Percentiles rank a stretch among this genome's conserved stretches.
These are phyloP conservation scores for Coniochaeta prunicola DNA, from an alignment of 2,329 filamentous ascomycete genomes.

Conservation along the genomic window DNA sequence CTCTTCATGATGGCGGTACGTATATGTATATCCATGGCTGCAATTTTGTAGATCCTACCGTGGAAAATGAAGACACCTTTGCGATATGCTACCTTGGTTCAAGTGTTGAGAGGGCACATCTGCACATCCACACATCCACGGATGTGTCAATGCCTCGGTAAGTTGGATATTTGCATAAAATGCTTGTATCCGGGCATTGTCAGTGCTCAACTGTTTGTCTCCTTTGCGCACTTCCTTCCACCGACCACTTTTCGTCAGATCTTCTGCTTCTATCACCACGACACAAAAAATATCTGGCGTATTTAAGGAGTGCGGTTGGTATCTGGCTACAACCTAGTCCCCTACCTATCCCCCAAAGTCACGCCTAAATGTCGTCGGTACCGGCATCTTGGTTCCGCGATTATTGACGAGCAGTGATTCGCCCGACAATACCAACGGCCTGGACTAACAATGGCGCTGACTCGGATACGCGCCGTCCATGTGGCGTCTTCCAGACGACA, in stretches of 20 bases:
- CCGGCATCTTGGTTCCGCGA: background rate
- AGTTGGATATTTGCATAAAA: background rate
- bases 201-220: background rate
- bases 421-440: background rate
- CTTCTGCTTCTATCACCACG: no score
- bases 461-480: background rate
- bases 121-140: no score
- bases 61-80: no score
- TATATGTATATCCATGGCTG: background rate
- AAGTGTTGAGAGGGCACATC: no score
- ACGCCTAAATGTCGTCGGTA: background rate
- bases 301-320: no score
- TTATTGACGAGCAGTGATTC: background rate
- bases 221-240: background rate
- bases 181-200: background rate
- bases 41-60: background rate
- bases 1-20: background rate
- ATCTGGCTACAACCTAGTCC: background rate
- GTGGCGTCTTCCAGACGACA: background rate
- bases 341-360: background rate
- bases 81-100: no score
- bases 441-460: background rate
- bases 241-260: background rate
- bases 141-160: background rate
- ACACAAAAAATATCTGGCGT: no score